A percentile compares a stretch with the other conserved stretches of the same genome.
phyloP scores from a whole-genome alignment of 805 yeast genomes.

The Metschnikowia aberdeeniae region DNA sequence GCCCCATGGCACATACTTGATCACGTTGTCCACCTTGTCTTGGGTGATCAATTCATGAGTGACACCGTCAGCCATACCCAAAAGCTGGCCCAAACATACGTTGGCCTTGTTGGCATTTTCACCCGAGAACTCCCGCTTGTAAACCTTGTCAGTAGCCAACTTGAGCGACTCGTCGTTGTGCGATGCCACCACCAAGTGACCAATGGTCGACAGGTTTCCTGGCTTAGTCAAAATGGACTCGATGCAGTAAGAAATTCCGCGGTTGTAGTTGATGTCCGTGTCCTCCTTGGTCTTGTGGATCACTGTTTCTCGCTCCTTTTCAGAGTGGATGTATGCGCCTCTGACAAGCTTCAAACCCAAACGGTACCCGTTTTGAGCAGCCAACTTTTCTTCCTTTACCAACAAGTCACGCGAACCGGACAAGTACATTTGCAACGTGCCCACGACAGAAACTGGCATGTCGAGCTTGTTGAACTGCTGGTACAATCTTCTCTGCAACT shows the following conservation, averaged over 20 bases:
- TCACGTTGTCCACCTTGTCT: slow-evolving; percentile 65
- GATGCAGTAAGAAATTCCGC: slow-evolving; percentile 60
- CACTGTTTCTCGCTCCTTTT: slow-evolving; percentile 60
- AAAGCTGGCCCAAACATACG: slow-evolving; percentile 81
- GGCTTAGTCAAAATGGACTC: slow-evolving; percentile 49
- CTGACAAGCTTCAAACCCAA: slow-evolving; percentile 87
- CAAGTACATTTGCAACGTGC: slow-evolving; percentile 91
- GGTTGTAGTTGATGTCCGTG: slow-evolving; percentile 76
- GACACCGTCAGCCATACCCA: slow-evolving; percentile 94
- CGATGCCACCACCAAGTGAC: slow-evolving; percentile 85
- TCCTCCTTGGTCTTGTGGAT: slow-evolving; percentile 73
- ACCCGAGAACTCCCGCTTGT: slow-evolving; percentile 14
- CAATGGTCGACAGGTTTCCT: slow-evolving; percentile 48
- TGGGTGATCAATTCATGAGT: slow-evolving; percentile 68
- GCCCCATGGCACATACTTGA: slow-evolving; percentile 97
- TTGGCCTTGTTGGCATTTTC: slow-evolving; percentile 40
- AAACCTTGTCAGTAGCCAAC: slow-evolving; percentile 58
- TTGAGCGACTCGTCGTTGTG: slow-evolving; percentile 81
- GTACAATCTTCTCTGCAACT: slow-evolving; percentile 79
- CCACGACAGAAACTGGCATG: slow-evolving; percentile 66
- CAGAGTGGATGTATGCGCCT: slow-evolving; percentile 94
- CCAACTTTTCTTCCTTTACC: slow-evolving; percentile 59
- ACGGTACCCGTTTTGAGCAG: slow-evolving; percentile 57
- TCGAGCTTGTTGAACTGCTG: slow-evolving; percentile 60
- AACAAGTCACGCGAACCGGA: slow-evolving; percentile 64